A percentile compares a stretch with the other conserved stretches of the same genome.
Conservation (phyloP, 352 stramenopile genomes). For the Phytophthora pinifolia region DNA sequence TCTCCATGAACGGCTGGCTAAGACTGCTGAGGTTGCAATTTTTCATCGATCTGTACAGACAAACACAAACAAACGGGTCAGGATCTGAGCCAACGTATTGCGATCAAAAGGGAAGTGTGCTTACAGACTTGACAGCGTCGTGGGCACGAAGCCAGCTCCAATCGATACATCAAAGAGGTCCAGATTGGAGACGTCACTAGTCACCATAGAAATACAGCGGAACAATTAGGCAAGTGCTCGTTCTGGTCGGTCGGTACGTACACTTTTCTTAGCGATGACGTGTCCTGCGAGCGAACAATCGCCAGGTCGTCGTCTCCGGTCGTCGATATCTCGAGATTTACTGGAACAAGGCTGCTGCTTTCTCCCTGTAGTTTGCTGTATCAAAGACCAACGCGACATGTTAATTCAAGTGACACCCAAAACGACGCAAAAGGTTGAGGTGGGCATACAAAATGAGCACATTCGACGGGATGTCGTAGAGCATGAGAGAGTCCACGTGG, state of each 20-base stretch:
- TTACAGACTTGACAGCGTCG: slow-evolving; percentile 35
- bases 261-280: slow-evolving; percentile 26
- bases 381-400: not conserved
- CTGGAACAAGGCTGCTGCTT: slow-evolving; percentile 17
- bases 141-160: slow-evolving; percentile 28
- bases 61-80: not conserved
- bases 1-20: slow-evolving; percentile 34
- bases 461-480: slow-evolving; percentile 25
- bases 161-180: slow-evolving; percentile 32
- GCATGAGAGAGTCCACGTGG: slow-evolving; percentile 30
- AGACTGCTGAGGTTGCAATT: slow-evolving; percentile 36
- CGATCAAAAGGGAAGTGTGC: too few relatives aligned
- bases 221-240: too few relatives aligned
- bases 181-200: slow-evolving; percentile 37
- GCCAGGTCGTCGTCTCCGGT: slow-evolving; percentile 21
- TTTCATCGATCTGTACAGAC: slow-evolving; percentile 20
- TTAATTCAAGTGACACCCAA: not conserved
- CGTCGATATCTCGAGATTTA: slow-evolving; percentile 23
- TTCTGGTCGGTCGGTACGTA: slow-evolving; percentile 9
- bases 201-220: not conserved
- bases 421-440: not conserved
- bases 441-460: slow-evolving; percentile 29
- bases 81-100: not conserved
- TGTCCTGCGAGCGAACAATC: slow-evolving; percentile 26
- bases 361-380: slow-evolving; percentile 32